phyloP scores from a whole-genome alignment of 371 early-diverging fungal genomes.

The Rhizopus stolonifer region DNA sequence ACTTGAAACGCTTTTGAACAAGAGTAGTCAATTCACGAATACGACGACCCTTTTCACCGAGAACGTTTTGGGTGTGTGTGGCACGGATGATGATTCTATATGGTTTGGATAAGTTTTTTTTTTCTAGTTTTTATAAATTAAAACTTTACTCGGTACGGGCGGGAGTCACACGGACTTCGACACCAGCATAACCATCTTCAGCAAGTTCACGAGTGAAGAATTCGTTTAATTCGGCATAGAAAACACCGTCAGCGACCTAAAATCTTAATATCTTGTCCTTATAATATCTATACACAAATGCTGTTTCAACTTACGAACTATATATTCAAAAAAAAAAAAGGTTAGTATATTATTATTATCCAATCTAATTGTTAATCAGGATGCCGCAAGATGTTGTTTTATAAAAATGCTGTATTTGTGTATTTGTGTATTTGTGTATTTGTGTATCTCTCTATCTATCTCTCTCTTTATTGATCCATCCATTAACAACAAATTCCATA shows the following conservation, averaged over 20 bases:
- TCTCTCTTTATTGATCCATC: constrained; percentile 28
- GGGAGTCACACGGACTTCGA: constrained; percentile 97
- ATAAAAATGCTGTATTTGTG: too few relatives aligned
- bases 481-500: too few relatives aligned
- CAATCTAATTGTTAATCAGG: too few relatives aligned
- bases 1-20: constrained; percentile 98
- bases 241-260: constrained; percentile 97
- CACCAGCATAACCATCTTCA: constrained; percentile 92
- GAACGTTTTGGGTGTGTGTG: constrained; percentile 96
- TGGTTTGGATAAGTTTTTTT: background rate
- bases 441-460: too few relatives aligned
- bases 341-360: too few relatives aligned
- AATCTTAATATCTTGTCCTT: too few relatives aligned
- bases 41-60: constrained; percentile 98
- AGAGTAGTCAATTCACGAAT: constrained; percentile 97
- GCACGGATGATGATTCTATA: constrained; percentile 95
- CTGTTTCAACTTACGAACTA: constrained; percentile 7
- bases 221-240: constrained; percentile 99
- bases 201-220: constrained; percentile 94
- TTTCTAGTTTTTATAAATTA: background rate
- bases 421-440: too few relatives aligned
- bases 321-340: background rate
- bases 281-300: too few relatives aligned
- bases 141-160: constrained; percentile 86
- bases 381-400: too few relatives aligned